A percentile compares a stretch with the other conserved stretches of the same genome.
These are phyloP conservation scores for Ganoderma lucidum DNA, from an alignment of 1,284 basidiomycete genomes.

Conservation along the genomic window DNA sequence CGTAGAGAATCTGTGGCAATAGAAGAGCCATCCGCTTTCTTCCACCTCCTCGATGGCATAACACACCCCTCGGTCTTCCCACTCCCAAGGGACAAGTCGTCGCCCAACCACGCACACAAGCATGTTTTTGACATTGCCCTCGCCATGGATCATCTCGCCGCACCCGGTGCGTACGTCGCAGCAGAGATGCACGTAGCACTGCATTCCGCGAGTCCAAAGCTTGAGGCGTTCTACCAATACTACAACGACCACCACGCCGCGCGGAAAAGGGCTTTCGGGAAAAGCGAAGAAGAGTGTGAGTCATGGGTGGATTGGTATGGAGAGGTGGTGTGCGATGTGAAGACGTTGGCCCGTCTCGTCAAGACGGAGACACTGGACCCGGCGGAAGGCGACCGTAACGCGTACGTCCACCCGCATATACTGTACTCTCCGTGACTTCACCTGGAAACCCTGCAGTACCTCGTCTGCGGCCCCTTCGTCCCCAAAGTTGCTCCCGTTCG, in stretches of 20 bases:
- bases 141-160: constrained; percentile 54
- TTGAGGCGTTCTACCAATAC: constrained; percentile 78
- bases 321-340: constrained; percentile 74
- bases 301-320: constrained; percentile 94
- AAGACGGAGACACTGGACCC: constrained; percentile 63
- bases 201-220: constrained; percentile 73
- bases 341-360: constrained; percentile 65
- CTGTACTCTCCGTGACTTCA: neutral
- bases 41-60: constrained; percentile 72
- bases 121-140: constrained; percentile 60
- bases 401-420: constrained; percentile 33
- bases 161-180: constrained; percentile 55
- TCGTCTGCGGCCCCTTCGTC: constrained; percentile 15
- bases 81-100: constrained; percentile 44
- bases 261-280: constrained; percentile 16
- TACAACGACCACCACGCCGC: constrained; percentile 54
- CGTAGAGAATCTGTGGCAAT: constrained; percentile 67
- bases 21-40: constrained; percentile 74
- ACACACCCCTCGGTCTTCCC: constrained; percentile 56
- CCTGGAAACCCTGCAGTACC: constrained; percentile 11
- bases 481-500: constrained; percentile 70
- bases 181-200: constrained; percentile 72
- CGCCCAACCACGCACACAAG: constrained; percentile 61
- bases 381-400: constrained; percentile 33
- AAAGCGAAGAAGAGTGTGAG: constrained; percentile 55